Conservation (phyloP, 2,329 filamentous ascomycete genomes). For the Beauveria medogensis region DNA sequence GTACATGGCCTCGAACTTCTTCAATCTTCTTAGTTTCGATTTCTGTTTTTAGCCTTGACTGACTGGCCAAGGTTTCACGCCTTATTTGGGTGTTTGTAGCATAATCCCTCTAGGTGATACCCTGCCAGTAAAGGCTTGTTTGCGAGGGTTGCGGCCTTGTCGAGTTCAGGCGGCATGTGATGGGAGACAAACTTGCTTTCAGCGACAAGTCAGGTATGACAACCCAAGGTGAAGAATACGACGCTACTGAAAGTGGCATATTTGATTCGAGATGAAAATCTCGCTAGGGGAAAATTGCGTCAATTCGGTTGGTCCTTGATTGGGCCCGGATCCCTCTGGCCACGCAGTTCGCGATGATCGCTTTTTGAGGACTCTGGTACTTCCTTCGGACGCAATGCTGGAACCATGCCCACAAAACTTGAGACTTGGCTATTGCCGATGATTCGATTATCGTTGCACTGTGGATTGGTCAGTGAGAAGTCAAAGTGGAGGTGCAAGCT, state of each 20-base stretch:
- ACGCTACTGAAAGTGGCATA: background rate
- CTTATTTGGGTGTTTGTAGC: background rate
- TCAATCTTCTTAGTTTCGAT: background rate
- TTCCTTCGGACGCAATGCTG: background rate
- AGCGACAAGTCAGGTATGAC: background rate
- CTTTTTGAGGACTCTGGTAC: background rate
- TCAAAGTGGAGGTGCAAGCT: too few relatives aligned
- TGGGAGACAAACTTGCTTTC: background rate
- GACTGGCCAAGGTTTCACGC: background rate
- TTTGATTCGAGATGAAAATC: background rate
- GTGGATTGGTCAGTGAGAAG: too few relatives aligned
- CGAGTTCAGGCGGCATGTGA: background rate
- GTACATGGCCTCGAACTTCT: background rate
- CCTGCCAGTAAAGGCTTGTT: background rate
- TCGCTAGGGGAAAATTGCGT: background rate
- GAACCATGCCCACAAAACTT: background rate
- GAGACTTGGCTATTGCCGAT: background rate
- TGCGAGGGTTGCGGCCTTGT: background rate
- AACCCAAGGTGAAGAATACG: background rate
- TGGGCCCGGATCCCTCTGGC: background rate
- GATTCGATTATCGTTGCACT: background rate
- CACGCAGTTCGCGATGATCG: background rate
- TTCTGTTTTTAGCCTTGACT: background rate
- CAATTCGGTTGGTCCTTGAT: background rate
- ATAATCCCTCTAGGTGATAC: background rate